These are phyloP conservation scores for Elongisporangium undulatum DNA, from an alignment of 352 stramenopile species.

Conservation along the genomic window DNA sequence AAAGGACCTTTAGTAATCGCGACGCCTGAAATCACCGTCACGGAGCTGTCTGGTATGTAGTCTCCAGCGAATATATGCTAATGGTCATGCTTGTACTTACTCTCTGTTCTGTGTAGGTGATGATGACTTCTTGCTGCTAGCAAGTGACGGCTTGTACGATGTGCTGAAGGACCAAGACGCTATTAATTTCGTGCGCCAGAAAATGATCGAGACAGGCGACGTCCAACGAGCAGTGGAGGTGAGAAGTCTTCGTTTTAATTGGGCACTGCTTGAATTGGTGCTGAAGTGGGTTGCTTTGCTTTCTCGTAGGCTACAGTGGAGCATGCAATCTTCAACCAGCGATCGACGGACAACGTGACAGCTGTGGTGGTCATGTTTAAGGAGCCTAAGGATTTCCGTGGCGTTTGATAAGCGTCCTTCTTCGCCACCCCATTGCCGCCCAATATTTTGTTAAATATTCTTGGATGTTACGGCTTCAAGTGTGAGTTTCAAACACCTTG, in stretches of 20 bases:
- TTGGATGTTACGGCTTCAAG: not conserved
- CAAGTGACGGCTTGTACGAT: constrained; percentile 79
- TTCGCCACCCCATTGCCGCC: not conserved
- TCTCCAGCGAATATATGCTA: not conserved
- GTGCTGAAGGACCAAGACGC: constrained; percentile 83
- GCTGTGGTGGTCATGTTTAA: constrained; percentile 84
- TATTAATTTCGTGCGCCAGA: constrained; percentile 67
- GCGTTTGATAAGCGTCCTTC: not conserved
- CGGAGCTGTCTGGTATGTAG: constrained; percentile 46
- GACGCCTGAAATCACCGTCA: constrained; percentile 72
- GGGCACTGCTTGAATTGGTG: too few relatives aligned
- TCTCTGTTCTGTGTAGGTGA: constrained; percentile 25
- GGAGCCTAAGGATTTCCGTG: constrained; percentile 40
- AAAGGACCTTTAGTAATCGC: constrained; percentile 80
- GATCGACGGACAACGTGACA: constrained; percentile 86
- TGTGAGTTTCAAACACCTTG: not conserved
- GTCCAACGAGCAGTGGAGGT: constrained; percentile 80
- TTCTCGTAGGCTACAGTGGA: constrained; percentile 59
- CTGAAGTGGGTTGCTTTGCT: not conserved
- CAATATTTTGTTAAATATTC: not conserved
- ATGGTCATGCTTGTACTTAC: not conserved
- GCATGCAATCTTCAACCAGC: constrained; percentile 77
- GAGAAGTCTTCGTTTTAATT: constrained; percentile 6
- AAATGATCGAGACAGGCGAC: constrained; percentile 63
- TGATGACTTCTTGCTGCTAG: constrained; percentile 78